Evolutionary conservation across 495 filamentous ascomycete genomes (phyloP), one percentile per base, ranked within the genome.

Genomic region (Neurospora sp.): DNA sequence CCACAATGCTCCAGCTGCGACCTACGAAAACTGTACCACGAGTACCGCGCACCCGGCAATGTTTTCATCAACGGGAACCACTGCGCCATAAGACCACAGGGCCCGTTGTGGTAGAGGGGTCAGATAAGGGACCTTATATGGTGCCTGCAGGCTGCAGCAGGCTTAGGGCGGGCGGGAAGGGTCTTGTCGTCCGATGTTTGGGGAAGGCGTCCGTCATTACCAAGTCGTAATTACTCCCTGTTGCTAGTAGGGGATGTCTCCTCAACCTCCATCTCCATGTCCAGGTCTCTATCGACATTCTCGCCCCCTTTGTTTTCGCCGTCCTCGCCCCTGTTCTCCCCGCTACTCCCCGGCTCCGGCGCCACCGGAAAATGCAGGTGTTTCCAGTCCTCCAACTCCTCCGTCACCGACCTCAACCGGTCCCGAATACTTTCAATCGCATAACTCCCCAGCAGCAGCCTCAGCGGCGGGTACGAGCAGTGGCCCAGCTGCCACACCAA

Each of bases 391-490:
- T 96, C 93, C 77, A 96, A 90, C 86, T 99, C 96, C 81, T 99
- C 96, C 54, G 93, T 98, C 46, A 97, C 91, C 74, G 91, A 93
- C 76, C 94, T 87, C 75, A 99, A 78, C 39, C 95, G 85, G 83
- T 99, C 96, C 31, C 96, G 85, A 72, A 98, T 94, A 78, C 93
- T 97, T 83, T 99, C 95, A 40, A 98, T 94, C 1, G 96, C 96
- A 83, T 96, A 98, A 54, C 91, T 94, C 0, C 96, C 96, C 72
- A 99, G 79, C 71, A 98, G 85, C 75, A 99, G 81, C 35, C 96
- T 81, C 72, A 99, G 78, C 0, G 96, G 96, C 69, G 96, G 96
- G 78, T 94, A 96, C 18, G 87, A 89, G 82, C 96, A 98, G 83
- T 98, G 96, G 0, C 90, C 96, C 46, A 98, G 84, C 85, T 98